Evolutionary conservation across 257 asterid species (phyloP).

Genomic region (Henckelia pumila): DNA sequence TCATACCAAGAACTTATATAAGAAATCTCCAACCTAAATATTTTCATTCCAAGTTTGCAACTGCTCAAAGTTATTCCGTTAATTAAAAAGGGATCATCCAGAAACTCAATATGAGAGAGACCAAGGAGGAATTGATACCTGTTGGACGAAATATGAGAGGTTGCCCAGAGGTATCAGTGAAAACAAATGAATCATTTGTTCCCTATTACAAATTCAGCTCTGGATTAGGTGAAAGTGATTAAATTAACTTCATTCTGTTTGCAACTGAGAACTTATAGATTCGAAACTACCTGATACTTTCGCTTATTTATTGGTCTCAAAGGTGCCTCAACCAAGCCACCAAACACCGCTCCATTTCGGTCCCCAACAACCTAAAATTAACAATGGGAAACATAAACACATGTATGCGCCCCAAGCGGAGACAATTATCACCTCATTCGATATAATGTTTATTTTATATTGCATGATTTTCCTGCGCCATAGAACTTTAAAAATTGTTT

Average conservation of each 20-base stretch:
- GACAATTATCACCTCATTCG: background rate
- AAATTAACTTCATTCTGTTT: slow-evolving; percentile 11
- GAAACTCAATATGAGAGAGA: background rate
- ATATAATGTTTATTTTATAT: background rate
- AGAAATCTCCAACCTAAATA: background rate
- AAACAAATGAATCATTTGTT: slow-evolving; percentile 67
- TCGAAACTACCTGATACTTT: slow-evolving; percentile 74
- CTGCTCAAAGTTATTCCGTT: background rate
- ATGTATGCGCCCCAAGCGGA: background rate
- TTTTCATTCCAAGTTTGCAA: background rate
- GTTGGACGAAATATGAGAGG: slow-evolving; percentile 17
- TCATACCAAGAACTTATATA: background rate
- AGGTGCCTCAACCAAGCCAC: slow-evolving; percentile 96
- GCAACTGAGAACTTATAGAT: background rate
- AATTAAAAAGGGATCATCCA: background rate
- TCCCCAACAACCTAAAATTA: slow-evolving; percentile 85
- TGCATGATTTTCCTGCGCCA: too few species aligned
- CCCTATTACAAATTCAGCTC: slow-evolving; percentile 49
- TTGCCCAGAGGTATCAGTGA: slow-evolving; percentile 68
- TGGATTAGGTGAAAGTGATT: slow-evolving; percentile 16
- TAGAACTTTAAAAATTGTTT: background rate
- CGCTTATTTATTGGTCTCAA: slow-evolving; percentile 64
- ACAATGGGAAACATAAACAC: slow-evolving; percentile 10
- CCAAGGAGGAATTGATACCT: slow-evolving; percentile 3
- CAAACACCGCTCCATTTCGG: slow-evolving; percentile 79